Conservation (phyloP, 148 eudicot species). For the Silene conica region DNA sequence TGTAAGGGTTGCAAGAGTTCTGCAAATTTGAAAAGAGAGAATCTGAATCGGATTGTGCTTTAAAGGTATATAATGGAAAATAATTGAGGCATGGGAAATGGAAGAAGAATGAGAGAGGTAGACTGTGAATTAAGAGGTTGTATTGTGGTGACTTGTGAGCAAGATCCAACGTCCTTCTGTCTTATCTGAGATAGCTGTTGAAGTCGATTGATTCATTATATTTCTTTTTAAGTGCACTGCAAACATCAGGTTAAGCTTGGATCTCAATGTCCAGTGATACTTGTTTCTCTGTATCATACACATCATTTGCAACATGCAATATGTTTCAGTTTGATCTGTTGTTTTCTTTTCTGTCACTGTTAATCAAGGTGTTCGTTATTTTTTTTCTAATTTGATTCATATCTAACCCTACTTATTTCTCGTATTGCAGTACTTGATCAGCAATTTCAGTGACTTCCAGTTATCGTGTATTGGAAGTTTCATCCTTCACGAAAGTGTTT, state of each 20-base stretch:
- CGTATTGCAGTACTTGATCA: slow-evolving; percentile 73
- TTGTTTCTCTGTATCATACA: too few species aligned
- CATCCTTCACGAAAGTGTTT: slow-evolving; percentile 88
- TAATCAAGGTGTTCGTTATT: background rate
- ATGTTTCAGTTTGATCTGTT: background rate
- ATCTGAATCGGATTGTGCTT: too few species aligned
- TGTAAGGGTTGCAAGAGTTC: too few species aligned
- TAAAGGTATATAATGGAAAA: too few species aligned
- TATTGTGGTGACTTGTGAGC: background rate
- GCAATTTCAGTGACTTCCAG: slow-evolving; percentile 88
- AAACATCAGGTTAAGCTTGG: too few species aligned
- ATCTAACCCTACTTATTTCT: slow-evolving; percentile 2
- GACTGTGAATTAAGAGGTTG: background rate
- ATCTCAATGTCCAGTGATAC: too few species aligned
- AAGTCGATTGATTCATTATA: background rate
- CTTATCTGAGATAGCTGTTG: background rate
- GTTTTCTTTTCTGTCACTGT: background rate
- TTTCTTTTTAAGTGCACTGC: background rate
- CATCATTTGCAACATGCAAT: too few species aligned
- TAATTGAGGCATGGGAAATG: too few species aligned
- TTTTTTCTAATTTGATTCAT: background rate
- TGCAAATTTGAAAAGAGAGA: too few species aligned
- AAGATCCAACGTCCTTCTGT: background rate
- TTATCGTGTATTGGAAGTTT: slow-evolving; percentile 89
- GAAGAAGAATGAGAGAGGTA: too few species aligned